Evolutionary conservation across 2,329 filamentous ascomycete species (phyloP).

Genomic region (Metarhizium rileyi): DNA sequence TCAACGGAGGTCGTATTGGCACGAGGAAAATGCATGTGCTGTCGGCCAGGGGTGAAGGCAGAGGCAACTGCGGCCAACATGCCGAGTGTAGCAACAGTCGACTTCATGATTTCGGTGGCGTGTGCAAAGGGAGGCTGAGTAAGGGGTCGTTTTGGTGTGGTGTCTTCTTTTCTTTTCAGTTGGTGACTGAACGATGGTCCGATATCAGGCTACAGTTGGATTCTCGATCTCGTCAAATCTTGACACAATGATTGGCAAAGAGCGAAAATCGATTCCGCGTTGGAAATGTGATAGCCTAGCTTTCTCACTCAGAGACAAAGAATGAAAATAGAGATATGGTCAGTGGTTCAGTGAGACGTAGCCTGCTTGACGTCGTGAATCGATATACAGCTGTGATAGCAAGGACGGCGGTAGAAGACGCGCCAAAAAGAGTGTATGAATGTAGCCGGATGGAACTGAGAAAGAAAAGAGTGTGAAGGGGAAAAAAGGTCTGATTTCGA

Average conservation of each 20-base stretch:
- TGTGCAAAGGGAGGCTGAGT: neutral
- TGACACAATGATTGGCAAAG: conserved; percentile 3
- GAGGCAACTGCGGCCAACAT: conserved; percentile 36
- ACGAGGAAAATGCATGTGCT: conserved; percentile 20
- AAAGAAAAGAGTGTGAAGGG: neutral
- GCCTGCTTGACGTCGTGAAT: conserved; percentile 10
- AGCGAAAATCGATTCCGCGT: conserved; percentile 25
- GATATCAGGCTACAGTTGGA: neutral
- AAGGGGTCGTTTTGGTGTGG: neutral
- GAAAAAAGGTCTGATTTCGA: neutral
- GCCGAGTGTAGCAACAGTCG: conserved; percentile 31
- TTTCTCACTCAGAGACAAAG: conserved; percentile 19
- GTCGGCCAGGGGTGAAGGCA: conserved; percentile 26
- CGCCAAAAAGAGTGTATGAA: conserved; percentile 19
- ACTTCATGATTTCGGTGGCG: conserved; percentile 35
- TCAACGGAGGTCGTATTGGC: conserved; percentile 18
- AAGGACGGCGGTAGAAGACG: conserved; percentile 5
- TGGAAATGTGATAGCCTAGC: conserved; percentile 19
- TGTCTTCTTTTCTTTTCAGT: conserved; percentile 9
- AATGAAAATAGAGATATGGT: conserved; percentile 12
- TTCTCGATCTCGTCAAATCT: neutral
- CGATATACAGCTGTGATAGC: conserved; percentile 7
- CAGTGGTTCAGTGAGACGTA: conserved; percentile 8
- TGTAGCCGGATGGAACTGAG: neutral
- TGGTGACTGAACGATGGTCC: neutral